Conservation (phyloP, 129 eudicot species). For the Silybum marianum region DNA sequence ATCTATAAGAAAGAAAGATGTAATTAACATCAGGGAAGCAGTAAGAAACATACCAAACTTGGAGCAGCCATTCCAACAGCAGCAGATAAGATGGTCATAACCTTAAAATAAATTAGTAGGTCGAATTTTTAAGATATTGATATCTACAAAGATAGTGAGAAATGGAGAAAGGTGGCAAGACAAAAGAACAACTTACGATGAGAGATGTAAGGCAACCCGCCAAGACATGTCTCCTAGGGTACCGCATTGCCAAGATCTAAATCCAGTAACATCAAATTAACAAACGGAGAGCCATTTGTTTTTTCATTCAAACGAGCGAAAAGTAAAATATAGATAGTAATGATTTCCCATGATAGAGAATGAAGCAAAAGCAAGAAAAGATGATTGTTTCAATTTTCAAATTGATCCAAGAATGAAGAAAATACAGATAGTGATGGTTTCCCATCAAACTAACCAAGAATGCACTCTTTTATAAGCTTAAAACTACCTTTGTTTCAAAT, state of each 20-base stretch:
- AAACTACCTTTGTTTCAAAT: no score
- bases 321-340: no score
- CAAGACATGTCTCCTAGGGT: constrained; percentile 90
- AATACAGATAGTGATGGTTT: no score
- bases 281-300: background rate
- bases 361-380: no score
- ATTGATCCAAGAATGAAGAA: no score
- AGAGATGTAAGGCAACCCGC: constrained; percentile 78
- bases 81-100: constrained; percentile 85
- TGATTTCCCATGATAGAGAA: no score
- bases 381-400: no score
- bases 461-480: no score
- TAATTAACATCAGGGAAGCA: no score
- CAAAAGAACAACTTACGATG: constrained; percentile 49
- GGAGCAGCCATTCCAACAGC: constrained; percentile 99
- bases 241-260: constrained; percentile 95
- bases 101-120: constrained; percentile 46
- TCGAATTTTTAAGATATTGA: constrained; percentile 6
- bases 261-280: background rate
- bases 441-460: no score
- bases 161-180: background rate
- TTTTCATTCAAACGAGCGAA: no score
- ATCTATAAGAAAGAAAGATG: no score
- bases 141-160: background rate
- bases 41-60: constrained; percentile 56